phyloP scores from a whole-genome alignment of 1,284 basidiomycete genomes.

The Phylloboletellus chloephorus region DNA sequence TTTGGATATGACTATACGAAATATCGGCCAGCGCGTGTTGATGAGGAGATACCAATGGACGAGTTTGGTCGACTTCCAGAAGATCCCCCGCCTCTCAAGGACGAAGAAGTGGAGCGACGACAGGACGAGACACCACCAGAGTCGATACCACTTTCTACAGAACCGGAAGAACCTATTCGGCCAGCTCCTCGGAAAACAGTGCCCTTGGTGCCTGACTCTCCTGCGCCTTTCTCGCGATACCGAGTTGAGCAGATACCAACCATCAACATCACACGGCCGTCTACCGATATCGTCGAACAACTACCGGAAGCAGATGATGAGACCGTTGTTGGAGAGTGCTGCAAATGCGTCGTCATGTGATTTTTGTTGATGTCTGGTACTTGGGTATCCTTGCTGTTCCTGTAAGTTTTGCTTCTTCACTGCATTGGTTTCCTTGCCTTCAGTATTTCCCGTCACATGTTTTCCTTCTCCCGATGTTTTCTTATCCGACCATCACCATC shows the following conservation, averaged over 20 bases:
- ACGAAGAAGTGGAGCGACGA: conserved; percentile 11
- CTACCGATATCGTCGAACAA: conserved; percentile 21
- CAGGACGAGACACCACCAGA: conserved; percentile 12
- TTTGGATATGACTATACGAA: conserved; percentile 71
- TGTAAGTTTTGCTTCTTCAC: conserved; percentile 21
- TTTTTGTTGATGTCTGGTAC: conserved; percentile 17
- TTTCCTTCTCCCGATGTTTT: conserved; percentile 4
- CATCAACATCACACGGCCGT: conserved; percentile 28
- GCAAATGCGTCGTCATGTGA: conserved; percentile 64
- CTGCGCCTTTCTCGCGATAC: conserved; percentile 55
- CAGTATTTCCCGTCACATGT: conserved; percentile 12
- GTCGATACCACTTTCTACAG: conserved; percentile 11
- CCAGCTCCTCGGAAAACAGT: conserved; percentile 27
- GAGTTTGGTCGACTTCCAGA: conserved; percentile 49
- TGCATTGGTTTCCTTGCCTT: conserved; percentile 17
- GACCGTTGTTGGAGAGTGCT: conserved; percentile 45
- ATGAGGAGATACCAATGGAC: conserved; percentile 54
- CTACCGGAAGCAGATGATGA: conserved; percentile 35
- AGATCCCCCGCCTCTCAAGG: conserved; percentile 14
- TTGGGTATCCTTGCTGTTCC: conserved; percentile 18
- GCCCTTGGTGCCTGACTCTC: conserved; percentile 39
- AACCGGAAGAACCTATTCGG: conserved; percentile 20
- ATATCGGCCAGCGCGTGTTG: conserved; percentile 44
- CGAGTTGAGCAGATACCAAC: conserved; percentile 19
- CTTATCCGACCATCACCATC: conserved; percentile 4